A percentile compares a stretch with the other conserved stretches of the same genome.
Evolutionary conservation across 2,329 filamentous ascomycete genomes (phyloP).

Genomic region (Aspergillus clavatus): DNA sequence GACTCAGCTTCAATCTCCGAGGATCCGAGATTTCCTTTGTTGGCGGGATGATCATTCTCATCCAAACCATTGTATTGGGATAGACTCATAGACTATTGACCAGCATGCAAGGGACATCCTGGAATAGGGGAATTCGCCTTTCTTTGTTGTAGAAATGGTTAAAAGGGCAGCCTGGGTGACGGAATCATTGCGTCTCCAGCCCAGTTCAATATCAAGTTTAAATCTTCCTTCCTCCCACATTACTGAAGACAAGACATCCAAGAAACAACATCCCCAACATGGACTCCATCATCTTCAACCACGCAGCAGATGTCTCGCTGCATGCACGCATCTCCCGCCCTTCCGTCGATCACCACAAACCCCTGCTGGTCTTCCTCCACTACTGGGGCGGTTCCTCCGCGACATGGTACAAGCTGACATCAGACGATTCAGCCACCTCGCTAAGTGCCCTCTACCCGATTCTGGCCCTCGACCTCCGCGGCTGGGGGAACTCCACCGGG

Average conservation of each 20-base stretch:
- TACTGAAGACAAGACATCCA: too few relatives aligned
- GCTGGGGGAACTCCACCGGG: conserved; percentile 35
- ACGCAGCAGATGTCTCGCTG: conserved; percentile 6
- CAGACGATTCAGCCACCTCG: conserved; percentile 12
- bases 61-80: background rate
- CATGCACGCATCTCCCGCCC: conserved; percentile 11
- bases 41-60: background rate
- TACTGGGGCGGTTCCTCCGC: conserved; percentile 37
- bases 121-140: too few relatives aligned
- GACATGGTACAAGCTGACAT: conserved; percentile 29
- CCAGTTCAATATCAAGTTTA: too few relatives aligned
- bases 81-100: background rate
- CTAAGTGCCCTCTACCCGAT: conserved; percentile 18
- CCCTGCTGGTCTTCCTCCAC: conserved; percentile 33
- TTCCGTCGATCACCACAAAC: conserved; percentile 1
- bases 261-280: too few relatives aligned
- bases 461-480: conserved; percentile 32
- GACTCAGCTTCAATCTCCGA: too few relatives aligned
- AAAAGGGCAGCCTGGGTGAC: too few relatives aligned
- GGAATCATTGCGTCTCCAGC: too few relatives aligned
- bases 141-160: too few relatives aligned
- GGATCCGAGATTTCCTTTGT: background rate
- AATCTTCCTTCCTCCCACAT: too few relatives aligned
- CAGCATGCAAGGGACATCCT: background rate
- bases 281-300: conserved; percentile 1